A percentile compares a stretch with the other conserved stretches of the same genome.
These are phyloP conservation scores for Pneumocystis carinii DNA, from an alignment of 1,139 yeast genomes.

Conservation along the genomic window DNA sequence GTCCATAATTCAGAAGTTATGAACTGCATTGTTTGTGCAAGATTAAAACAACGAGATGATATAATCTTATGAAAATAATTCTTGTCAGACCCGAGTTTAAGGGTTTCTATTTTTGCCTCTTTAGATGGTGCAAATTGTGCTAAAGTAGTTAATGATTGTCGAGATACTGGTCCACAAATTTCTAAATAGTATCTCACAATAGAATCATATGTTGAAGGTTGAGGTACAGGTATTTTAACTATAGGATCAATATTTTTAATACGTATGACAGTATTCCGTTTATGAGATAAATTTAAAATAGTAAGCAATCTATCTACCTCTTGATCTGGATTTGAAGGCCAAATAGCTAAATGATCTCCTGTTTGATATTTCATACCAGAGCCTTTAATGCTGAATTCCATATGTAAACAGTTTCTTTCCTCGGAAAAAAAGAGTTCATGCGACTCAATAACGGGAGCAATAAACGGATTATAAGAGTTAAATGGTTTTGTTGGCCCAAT, in stretches of 20 bases:
- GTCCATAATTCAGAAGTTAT: conserved; percentile 59
- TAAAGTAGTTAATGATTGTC: conserved; percentile 67
- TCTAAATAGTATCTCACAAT: conserved; percentile 77
- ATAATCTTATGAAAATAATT: conserved; percentile 50
- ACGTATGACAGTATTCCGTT: conserved; percentile 43
- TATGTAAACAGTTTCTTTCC: conserved; percentile 72
- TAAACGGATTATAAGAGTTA: conserved; percentile 67
- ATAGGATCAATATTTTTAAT: conserved; percentile 66
- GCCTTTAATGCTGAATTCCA: conserved; percentile 66
- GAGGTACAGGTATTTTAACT: conserved; percentile 63
- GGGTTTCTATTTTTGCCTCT: conserved; percentile 38
- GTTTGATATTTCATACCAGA: conserved; percentile 75
- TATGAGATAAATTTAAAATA: conserved; percentile 46
- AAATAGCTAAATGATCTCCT: conserved; percentile 89
- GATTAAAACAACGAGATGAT: conserved; percentile 44
- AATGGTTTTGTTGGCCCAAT: conserved; percentile 53
- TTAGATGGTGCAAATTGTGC: conserved; percentile 70
- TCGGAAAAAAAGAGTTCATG: conserved; percentile 55
- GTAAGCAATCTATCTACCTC: conserved; percentile 49
- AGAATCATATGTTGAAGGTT: conserved; percentile 82
- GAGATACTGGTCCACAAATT: conserved; percentile 83
- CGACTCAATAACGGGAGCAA: conserved; percentile 50
- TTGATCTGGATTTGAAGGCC: conserved; percentile 82
- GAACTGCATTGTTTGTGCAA: conserved; percentile 57
- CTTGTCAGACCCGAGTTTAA: conserved; percentile 53